phyloP scores from a whole-genome alignment of 1,284 basidiomycete genomes.

The Malassezia restricta region DNA sequence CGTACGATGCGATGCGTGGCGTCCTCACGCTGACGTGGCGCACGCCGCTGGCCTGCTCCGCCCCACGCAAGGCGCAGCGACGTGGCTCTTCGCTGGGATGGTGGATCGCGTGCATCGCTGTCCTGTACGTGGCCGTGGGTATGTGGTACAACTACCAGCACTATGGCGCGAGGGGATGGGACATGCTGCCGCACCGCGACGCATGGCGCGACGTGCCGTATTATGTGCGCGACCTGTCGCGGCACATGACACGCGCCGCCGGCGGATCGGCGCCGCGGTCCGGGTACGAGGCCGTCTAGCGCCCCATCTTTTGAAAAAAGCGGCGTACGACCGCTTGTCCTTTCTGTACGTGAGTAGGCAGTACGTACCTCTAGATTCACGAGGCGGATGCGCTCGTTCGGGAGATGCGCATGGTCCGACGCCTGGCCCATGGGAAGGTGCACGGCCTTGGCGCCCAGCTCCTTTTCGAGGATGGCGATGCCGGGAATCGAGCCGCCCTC shows the following conservation, averaged over 20 bases:
- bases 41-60: background rate
- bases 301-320: conserved; percentile 5
- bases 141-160: conserved; percentile 37
- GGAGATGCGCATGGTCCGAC: conserved; percentile 72
- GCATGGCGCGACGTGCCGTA: conserved; percentile 36
- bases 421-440: conserved; percentile 67
- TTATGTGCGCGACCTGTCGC: conserved; percentile 21
- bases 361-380: conserved; percentile 53
- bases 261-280: background rate
- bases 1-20: background rate
- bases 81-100: background rate
- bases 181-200: conserved; percentile 32
- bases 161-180: conserved; percentile 37
- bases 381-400: conserved; percentile 69
- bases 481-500: conserved; percentile 75
- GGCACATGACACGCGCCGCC: conserved; percentile 12
- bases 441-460: conserved; percentile 60
- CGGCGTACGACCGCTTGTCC: conserved; percentile 15
- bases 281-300: conserved; percentile 7
- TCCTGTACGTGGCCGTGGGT: conserved; percentile 24
- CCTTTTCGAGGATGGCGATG: conserved; percentile 80
- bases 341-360: background rate
- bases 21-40: background rate
- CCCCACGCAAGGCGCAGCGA: background rate
- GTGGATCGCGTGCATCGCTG: background rate